These are phyloP conservation scores for Balamuthia mandrillaris DNA, from an alignment of 208 protist genomes.

Conservation along the genomic window DNA sequence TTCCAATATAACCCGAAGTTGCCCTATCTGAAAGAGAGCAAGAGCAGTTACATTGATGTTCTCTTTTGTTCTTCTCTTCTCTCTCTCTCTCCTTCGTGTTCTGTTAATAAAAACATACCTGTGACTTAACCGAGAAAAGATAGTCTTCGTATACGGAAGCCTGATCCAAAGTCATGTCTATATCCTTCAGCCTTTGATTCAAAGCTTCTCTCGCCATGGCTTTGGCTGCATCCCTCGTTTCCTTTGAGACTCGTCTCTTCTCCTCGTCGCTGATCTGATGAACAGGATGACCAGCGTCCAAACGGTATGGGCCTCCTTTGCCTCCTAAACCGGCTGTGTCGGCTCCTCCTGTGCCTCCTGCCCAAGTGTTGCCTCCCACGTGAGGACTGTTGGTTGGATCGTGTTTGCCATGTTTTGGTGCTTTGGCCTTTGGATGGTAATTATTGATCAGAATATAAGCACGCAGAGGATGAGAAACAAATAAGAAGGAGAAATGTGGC, in stretches of 20 bases:
- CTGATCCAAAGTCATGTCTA: constrained; percentile 43
- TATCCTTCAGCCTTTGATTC: constrained; percentile 43
- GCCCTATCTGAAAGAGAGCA: too few species aligned
- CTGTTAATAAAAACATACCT: constrained; percentile 22
- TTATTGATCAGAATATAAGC: background rate
- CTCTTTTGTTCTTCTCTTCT: too few species aligned
- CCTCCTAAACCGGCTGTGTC: constrained; percentile 66
- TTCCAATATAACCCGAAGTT: constrained; percentile 69
- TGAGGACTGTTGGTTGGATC: constrained; percentile 79
- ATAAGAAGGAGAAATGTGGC: too few species aligned
- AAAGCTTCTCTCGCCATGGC: constrained; percentile 42
- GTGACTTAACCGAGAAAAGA: constrained; percentile 1
- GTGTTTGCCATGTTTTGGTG: constrained; percentile 81
- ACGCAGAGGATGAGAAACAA: background rate
- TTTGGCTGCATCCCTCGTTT: constrained; percentile 44
- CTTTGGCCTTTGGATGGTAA: background rate
- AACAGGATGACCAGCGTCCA: constrained; percentile 80
- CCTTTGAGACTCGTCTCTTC: constrained; percentile 78
- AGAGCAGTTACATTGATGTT: too few species aligned
- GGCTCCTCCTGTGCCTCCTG: constrained; percentile 71
- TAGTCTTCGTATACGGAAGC: constrained; percentile 45
- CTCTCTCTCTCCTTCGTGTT: too few species aligned
- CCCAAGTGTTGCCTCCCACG: constrained; percentile 86
- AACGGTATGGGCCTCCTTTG: constrained; percentile 81
- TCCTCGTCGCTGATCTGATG: constrained; percentile 82